Evolutionary conservation across 2,329 filamentous ascomycete genomes (phyloP).

Genomic region (Annulohypoxylon truncatum): DNA sequence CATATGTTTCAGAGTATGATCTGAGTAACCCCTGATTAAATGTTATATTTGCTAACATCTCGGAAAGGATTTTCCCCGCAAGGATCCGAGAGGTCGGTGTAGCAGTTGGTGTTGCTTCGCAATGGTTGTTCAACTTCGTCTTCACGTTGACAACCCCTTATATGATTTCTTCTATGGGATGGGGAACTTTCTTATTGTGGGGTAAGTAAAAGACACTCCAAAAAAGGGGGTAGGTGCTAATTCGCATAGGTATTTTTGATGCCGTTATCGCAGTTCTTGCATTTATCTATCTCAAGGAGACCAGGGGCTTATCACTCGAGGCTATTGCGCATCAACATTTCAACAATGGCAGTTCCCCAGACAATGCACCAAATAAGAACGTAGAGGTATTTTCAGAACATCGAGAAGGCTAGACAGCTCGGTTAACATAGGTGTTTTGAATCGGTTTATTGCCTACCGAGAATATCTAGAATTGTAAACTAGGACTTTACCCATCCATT

Average conservation of each 20-base stretch:
- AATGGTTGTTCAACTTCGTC: constrained; percentile 64
- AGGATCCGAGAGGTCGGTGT: constrained; percentile 61
- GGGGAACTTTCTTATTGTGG: constrained; percentile 61
- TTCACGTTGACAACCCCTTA: constrained; percentile 62
- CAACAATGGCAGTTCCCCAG: constrained; percentile 32
- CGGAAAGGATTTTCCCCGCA: constrained; percentile 58
- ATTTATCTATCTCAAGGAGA: constrained; percentile 72
- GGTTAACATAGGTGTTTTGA: too few relatives aligned
- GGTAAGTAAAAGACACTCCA: constrained; percentile 41
- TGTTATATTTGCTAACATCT: constrained; percentile 19
- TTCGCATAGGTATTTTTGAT: constrained; percentile 51
- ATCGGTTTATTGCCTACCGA: constrained; percentile 14
- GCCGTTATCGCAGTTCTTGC: constrained; percentile 56
- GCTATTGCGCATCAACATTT: constrained; percentile 56
- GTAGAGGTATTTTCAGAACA: constrained; percentile 26
- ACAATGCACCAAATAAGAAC: constrained; percentile 21
- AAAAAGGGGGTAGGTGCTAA: background rate
- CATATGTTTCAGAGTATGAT: constrained; percentile 58
- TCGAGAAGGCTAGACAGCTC: constrained; percentile 21
- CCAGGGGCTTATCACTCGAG: constrained; percentile 75
- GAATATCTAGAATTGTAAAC: background rate
- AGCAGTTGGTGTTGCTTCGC: constrained; percentile 57
- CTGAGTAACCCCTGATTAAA: background rate
- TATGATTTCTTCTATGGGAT: constrained; percentile 60
- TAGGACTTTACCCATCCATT: constrained; percentile 26